Percentiles rank a stretch among this genome's conserved stretches.
These are phyloP conservation scores for Sporothrix inflata DNA, from an alignment of 2,329 filamentous ascomycete genomes.

Conservation along the genomic window DNA sequence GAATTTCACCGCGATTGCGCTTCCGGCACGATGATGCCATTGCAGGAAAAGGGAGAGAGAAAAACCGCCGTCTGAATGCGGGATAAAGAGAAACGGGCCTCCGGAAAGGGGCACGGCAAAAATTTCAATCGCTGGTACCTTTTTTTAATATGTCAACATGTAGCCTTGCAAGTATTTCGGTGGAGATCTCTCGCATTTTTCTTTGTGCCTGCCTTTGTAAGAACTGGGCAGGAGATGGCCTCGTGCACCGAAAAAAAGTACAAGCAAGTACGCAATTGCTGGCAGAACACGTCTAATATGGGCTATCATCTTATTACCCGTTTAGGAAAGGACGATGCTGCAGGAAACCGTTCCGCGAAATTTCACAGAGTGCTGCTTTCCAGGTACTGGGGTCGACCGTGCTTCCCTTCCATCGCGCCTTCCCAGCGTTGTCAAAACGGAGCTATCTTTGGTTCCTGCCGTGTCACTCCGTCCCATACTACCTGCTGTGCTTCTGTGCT, in stretches of 20 bases:
- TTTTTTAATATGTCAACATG: too few relatives aligned
- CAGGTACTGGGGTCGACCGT: neutral
- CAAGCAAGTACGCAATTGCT: neutral
- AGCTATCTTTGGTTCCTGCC: neutral
- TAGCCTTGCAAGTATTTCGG: neutral
- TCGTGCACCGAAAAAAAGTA: neutral
- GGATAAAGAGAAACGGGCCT: neutral
- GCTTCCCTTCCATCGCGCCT: conserved; percentile 1
- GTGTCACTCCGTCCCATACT: neutral
- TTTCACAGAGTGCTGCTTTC: neutral
- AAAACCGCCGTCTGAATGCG: neutral
- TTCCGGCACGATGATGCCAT: conserved; percentile 10
- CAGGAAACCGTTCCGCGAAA: conserved; percentile 20
- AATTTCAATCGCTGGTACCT: neutral
- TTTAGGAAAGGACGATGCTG: conserved; percentile 6
- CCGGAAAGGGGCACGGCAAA: neutral
- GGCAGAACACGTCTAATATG: conserved; percentile 2
- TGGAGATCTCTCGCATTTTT: neutral
- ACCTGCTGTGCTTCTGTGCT: neutral
- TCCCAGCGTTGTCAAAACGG: neutral
- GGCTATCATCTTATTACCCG: conserved; percentile 16
- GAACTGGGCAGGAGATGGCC: neutral
- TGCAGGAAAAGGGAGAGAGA: neutral
- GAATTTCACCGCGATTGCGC: neutral
- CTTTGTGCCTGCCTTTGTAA: neutral